phyloP scores from a whole-genome alignment of 371 early-diverging fungal species.

The Mucor saturninus region DNA sequence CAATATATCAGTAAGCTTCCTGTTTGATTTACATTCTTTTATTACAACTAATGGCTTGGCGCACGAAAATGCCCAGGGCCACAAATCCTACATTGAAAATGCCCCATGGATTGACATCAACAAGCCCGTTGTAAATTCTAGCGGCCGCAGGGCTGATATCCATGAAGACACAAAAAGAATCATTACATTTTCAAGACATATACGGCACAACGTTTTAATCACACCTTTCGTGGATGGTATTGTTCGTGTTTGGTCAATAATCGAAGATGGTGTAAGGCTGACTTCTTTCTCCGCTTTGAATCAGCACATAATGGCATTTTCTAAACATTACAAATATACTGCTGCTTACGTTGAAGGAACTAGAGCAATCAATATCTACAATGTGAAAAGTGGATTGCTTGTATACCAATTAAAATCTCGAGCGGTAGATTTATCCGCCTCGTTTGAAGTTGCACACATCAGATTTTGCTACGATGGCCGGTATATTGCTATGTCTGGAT shows the following conservation, averaged over 20 bases:
- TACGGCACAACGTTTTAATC: conserved; percentile 7
- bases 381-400: conserved; percentile 8
- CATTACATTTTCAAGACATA: conserved; percentile 9
- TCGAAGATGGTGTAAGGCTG: conserved; percentile 9
- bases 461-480: conserved; percentile 8
- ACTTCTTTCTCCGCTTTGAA: conserved; percentile 10
- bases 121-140: too few species aligned
- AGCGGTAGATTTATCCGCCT: too few species aligned
- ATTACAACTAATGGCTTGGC: not conserved
- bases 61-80: not conserved
- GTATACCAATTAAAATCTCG: not conserved
- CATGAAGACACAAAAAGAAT: not conserved
- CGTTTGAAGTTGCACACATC: not conserved
- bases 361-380: conserved; percentile 3
- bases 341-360: conserved; percentile 6
- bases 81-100: not conserved
- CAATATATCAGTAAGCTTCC: not conserved
- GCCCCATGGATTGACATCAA: not conserved
- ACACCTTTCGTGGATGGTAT: conserved; percentile 10
- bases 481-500: conserved; percentile 2
- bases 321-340: conserved; percentile 12
- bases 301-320: conserved; percentile 15
- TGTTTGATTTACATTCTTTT: not conserved
- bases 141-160: not conserved
- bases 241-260: conserved; percentile 14